These are phyloP conservation scores for Domatiomyces globalis DNA, from an alignment of 2,329 filamentous ascomycete genomes.

Conservation along the genomic window DNA sequence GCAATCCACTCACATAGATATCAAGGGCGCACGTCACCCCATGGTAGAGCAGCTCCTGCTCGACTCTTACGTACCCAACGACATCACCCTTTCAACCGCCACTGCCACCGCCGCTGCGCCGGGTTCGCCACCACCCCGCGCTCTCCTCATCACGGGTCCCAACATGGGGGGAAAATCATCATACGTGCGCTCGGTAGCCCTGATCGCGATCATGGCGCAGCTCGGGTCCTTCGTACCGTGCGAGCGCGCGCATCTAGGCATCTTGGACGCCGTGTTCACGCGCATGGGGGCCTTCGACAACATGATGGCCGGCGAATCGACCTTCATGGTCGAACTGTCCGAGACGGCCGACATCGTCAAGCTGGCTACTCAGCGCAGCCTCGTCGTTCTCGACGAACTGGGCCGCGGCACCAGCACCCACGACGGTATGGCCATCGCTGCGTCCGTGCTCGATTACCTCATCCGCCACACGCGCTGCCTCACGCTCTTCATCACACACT, in stretches of 20 bases:
- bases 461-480: constrained; percentile 60
- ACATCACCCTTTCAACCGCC: constrained; percentile 52
- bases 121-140: constrained; percentile 30
- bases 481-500: constrained; percentile 95
- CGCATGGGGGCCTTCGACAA: constrained; percentile 95
- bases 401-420: constrained; percentile 88
- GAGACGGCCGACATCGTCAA: constrained; percentile 88
- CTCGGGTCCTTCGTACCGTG: constrained; percentile 91
- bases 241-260: constrained; percentile 55
- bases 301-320: constrained; percentile 84
- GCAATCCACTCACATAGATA: constrained; percentile 46
- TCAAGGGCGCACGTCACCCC: constrained; percentile 69
- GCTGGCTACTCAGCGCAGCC: constrained; percentile 64
- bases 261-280: constrained; percentile 84
- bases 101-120: constrained; percentile 31
- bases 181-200: constrained; percentile 81
- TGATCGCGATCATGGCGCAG: constrained; percentile 87
- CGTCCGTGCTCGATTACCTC: constrained; percentile 76
- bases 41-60: constrained; percentile 88
- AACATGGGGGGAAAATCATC: constrained; percentile 99
- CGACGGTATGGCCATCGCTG: constrained; percentile 89
- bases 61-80: constrained; percentile 81
- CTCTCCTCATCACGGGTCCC: constrained; percentile 82
- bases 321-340: constrained; percentile 94
- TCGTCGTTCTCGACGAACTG: constrained; percentile 89